A percentile compares a stretch with the other conserved stretches of the same genome.
Evolutionary conservation across 805 yeast species (phyloP).

Genomic region (Brettanomyces anomalus): DNA sequence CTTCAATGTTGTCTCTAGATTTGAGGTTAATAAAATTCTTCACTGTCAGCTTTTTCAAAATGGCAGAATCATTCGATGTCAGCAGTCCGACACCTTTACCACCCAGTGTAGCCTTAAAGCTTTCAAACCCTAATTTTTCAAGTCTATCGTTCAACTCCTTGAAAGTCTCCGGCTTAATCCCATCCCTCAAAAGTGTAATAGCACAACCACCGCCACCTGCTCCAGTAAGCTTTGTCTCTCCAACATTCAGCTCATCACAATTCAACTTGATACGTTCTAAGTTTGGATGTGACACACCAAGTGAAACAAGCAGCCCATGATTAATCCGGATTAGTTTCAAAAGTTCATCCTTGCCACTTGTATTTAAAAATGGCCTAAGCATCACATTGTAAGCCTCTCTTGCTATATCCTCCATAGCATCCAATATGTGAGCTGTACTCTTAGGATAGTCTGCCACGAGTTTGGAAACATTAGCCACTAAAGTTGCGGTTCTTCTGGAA

Average conservation of each 20-base stretch:
- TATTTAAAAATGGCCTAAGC: conserved; percentile 41
- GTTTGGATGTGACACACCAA: conserved; percentile 93
- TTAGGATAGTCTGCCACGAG: conserved; percentile 45
- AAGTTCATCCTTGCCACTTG: conserved; percentile 33
- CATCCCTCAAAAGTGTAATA: conserved; percentile 62
- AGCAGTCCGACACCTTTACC: conserved; percentile 79
- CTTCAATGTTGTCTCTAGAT: conserved; percentile 40
- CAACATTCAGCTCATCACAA: conserved; percentile 58
- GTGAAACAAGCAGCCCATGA: conserved; percentile 76
- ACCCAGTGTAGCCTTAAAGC: conserved; percentile 75
- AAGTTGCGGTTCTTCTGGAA: conserved; percentile 79
- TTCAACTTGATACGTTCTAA: conserved; percentile 63
- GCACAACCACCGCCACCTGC: conserved; percentile 99
- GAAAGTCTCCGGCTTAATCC: conserved; percentile 24
- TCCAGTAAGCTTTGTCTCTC: conserved; percentile 91
- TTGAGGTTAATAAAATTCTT: conserved; percentile 31
- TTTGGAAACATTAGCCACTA: conserved; percentile 69
- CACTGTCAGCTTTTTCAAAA: conserved; percentile 14
- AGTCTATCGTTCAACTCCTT: conserved; percentile 30
- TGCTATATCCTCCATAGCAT: conserved; percentile 69
- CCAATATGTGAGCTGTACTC: conserved; percentile 50
- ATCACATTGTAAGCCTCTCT: conserved; percentile 62
- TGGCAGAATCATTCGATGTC: conserved; percentile 7
- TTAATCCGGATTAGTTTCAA: conserved; percentile 66
- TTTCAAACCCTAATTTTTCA: conserved; percentile 48